phyloP scores from a whole-genome alignment of 768 basidiomycete species.

The Leccinum boreale region DNA sequence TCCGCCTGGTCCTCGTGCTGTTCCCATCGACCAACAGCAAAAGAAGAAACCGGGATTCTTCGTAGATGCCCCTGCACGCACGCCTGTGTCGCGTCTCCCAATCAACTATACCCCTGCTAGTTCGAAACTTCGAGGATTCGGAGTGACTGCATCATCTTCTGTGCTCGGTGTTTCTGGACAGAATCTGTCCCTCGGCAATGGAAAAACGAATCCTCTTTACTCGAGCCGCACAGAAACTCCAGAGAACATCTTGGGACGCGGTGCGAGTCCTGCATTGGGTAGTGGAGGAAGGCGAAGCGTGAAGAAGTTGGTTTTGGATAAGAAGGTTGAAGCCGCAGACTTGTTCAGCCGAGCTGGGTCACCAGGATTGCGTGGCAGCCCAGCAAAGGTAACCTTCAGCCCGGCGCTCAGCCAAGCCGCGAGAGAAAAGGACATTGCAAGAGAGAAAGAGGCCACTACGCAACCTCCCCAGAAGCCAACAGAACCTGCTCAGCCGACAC shows the following conservation, averaged over 20 bases:
- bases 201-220: constrained; percentile 54
- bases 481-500: constrained; percentile 34
- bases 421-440: constrained; percentile 65
- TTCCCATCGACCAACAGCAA: constrained; percentile 54
- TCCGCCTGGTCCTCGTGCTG: constrained; percentile 63
- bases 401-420: constrained; percentile 72
- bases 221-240: constrained; percentile 51
- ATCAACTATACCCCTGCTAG: constrained; percentile 61
- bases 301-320: constrained; percentile 89
- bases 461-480: constrained; percentile 13
- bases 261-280: constrained; percentile 62
- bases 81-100: constrained; percentile 61
- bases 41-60: constrained; percentile 81
- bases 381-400: constrained; percentile 63
- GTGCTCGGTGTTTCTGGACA: constrained; percentile 30
- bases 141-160: constrained; percentile 39
- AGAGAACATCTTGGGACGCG: constrained; percentile 57
- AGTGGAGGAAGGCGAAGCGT: constrained; percentile 76
- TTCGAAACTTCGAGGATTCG: constrained; percentile 70
- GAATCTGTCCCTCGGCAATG: constrained; percentile 47
- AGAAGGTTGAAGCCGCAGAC: constrained; percentile 73
- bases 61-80: constrained; percentile 71
- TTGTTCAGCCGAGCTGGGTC: constrained; percentile 53
- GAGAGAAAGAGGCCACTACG: constrained; percentile 32
- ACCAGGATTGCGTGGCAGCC: constrained; percentile 28